Evolutionary conservation across 1,284 basidiomycete species (phyloP).

Genomic region (Moesziomyces parantarcticus): DNA sequence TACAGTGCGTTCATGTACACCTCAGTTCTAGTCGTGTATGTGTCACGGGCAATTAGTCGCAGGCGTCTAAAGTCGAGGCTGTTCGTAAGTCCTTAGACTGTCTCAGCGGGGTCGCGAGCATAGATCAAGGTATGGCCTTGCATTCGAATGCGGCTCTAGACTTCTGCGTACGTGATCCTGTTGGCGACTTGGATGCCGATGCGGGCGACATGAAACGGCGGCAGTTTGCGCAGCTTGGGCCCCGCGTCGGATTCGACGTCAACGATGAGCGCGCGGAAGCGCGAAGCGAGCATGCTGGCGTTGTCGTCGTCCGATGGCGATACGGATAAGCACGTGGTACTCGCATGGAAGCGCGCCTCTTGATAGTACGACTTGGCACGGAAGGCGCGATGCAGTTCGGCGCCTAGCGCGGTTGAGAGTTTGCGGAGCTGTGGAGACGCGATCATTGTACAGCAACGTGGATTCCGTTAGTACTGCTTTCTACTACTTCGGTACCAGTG

Average conservation of each 20-base stretch:
- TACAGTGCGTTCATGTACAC: slow-evolving; percentile 1
- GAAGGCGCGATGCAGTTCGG: slow-evolving; percentile 30
- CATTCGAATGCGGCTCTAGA: neutral
- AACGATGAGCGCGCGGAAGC: slow-evolving; percentile 9
- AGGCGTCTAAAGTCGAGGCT: too few relatives aligned
- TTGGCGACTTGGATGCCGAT: slow-evolving; percentile 39
- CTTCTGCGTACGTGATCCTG: slow-evolving; percentile 23
- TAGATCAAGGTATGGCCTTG: neutral
- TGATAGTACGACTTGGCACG: slow-evolving; percentile 44
- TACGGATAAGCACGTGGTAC: slow-evolving; percentile 14
- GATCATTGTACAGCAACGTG: too few relatives aligned
- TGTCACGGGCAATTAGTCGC: too few relatives aligned
- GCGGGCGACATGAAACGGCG: slow-evolving; percentile 17
- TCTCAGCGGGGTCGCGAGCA: too few relatives aligned
- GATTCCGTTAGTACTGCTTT: too few relatives aligned
- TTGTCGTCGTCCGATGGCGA: neutral
- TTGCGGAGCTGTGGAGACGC: slow-evolving; percentile 22
- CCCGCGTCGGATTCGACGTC: slow-evolving; percentile 18
- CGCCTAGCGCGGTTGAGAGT: slow-evolving; percentile 19
- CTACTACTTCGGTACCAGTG: too few relatives aligned
- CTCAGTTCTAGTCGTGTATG: too few relatives aligned
- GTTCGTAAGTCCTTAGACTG: too few relatives aligned
- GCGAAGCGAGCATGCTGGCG: neutral
- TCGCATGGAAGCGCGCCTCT: slow-evolving; percentile 51
- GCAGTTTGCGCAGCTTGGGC: slow-evolving; percentile 14